Evolutionary conservation across 805 yeast genomes (phyloP), one percentile per base, ranked within the genome.

Genomic region (Candida multigemmis): DNA sequence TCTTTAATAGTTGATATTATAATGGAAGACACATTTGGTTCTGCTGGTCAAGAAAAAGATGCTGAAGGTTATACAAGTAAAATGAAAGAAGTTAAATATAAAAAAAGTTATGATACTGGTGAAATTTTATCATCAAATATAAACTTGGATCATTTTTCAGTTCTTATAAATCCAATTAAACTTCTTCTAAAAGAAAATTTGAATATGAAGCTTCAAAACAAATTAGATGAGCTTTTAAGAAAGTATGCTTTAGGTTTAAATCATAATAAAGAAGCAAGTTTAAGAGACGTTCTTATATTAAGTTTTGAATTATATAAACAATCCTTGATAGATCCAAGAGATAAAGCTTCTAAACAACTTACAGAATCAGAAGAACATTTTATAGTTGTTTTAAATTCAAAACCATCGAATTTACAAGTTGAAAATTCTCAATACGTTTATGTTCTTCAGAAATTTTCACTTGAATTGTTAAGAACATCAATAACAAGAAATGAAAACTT

Each of bases 11-110:
- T 78, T 38, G 75, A 72, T 13, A 61, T 85, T 10, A 65, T 87
- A 13, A 89, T 89, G 95, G 94, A 86, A 44, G 96, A 89, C 44
- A 69, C 76, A 4, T 87, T 91, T 51, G 98, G 98, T 14, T 70
- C 78, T 7, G 82, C 94, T 3, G 94, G 95, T 19, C 80, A 79
- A 45, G 97, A 91, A 44, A 89, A 91, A 48, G 97, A 91, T 37
- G 87, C 91, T 4, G 96, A 86, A 35, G 95, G 86, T 12, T 89
- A 91, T 44, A 71, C 71, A 27, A 77, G 83, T 16, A 75, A 77
- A 35, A 82, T 86, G 75, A 82, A 80, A 41, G 98, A 89, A 59
- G 89, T 91, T 19, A 87, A 85, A 48, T 77, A 74, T 37, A 84
- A 83, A 45, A 85, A 85, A 55, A 79, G 94, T 60, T 81, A 60